Conservation (phyloP, 139 green algal genomes). For the Helicosporidium sp. region DNA sequence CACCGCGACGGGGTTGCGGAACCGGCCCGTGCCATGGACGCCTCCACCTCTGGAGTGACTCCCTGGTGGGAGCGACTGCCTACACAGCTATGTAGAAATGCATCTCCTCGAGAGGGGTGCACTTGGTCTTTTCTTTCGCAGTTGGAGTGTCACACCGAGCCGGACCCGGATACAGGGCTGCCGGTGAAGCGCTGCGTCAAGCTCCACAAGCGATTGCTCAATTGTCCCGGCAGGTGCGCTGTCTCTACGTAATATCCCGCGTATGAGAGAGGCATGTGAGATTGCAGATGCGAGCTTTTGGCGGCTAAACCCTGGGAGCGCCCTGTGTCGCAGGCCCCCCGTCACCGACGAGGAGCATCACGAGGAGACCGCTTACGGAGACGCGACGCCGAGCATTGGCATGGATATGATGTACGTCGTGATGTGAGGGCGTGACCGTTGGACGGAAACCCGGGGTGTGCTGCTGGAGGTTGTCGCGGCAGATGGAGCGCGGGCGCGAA, state of each 20-base stretch:
- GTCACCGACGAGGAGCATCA: constrained; percentile 3
- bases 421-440: too few species aligned
- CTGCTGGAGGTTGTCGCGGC: too few species aligned
- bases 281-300: too few species aligned
- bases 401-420: too few species aligned
- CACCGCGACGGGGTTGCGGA: too few species aligned
- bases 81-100: constrained; percentile 2
- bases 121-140: background rate
- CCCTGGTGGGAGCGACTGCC: constrained; percentile 6
- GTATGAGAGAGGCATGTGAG: too few species aligned
- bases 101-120: constrained; percentile 1
- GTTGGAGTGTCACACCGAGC: constrained; percentile 6
- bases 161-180: background rate
- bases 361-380: constrained; percentile 1
- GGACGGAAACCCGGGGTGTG: too few species aligned
- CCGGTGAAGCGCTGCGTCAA: constrained; percentile 14
- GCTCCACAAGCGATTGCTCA: constrained; percentile 5
- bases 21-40: background rate
- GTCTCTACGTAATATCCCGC: too few species aligned
- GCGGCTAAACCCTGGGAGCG: too few species aligned
- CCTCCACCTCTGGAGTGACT: background rate
- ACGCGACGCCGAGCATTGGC: background rate
- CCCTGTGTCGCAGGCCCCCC: background rate
- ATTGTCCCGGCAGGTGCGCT: constrained; percentile 11
- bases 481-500: too few species aligned